Evolutionary conservation across 371 early-diverging fungal species (phyloP), one percentile per base, ranked within the genome.

Genomic region (Quaeritorhiza haematococci): DNA sequence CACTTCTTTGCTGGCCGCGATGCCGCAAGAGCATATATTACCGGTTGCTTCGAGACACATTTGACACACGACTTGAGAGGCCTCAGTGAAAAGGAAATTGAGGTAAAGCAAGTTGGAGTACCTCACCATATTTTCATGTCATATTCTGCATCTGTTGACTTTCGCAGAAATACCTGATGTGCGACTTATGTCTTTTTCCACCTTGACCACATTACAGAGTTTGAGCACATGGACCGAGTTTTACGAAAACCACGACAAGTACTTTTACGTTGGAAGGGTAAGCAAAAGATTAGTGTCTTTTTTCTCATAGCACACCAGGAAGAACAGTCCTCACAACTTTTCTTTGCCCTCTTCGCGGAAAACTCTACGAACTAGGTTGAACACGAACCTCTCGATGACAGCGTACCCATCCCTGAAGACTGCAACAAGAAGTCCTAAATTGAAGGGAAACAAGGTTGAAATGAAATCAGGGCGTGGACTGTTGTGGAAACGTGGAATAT

Each of bases 21-120:
- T 61, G 87, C 90, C 7, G 86, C 92, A 3, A 76, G 96, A 41
- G 95, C 96, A 1, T 97, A 88, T 68, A 89, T 90, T 19, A 96
- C 98, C 1, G 94, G 95, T 30, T 97, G 98, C 68, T 90, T 91
- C 63, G 57, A 91, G 56, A 88, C 88, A 19, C 92, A 96, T 63
- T 73, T 94, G 32, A 94, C 96, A 1, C 93, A 93, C 59, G 98
- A 98, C 69, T 67, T 90, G 17, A 84, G 96, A 23, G 96, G 94
- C 0, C 72, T 97, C 10, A 74, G 71, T 2, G 74, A 75, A 15
- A 71, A 73, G 1, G 78, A 98, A 67, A 55, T 94, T 7, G 82
- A 84, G 63, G 88, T 84, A 79, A 21, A 60, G 29, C 29, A 56
- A 51, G 46, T 35, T n/a, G n/a, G n/a, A n/a, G n/a, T n/a, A n/a